Conservation (phyloP, 768 basidiomycete species). For the Hygrophoropsis aurantiaca region DNA sequence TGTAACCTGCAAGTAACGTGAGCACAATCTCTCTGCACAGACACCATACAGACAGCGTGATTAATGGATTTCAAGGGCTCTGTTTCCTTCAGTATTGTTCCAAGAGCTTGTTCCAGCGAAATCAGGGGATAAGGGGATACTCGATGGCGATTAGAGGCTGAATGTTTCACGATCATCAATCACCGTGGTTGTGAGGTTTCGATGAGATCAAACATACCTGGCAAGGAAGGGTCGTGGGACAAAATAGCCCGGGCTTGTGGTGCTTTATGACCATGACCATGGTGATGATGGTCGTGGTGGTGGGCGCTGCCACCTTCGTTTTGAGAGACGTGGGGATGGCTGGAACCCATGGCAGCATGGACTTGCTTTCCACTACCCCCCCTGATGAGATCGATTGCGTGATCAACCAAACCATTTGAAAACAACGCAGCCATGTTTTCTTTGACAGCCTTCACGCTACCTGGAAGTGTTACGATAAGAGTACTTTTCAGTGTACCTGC, state of each 20-base stretch:
- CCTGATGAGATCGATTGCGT: slow-evolving; percentile 70
- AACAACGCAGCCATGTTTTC: slow-evolving; percentile 73
- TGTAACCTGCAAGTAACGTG: slow-evolving; percentile 49
- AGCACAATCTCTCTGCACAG: background rate
- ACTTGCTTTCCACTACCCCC: slow-evolving; percentile 65
- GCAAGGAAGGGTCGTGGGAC: slow-evolving; percentile 68
- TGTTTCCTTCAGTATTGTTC: slow-evolving; percentile 50
- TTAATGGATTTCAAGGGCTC: slow-evolving; percentile 38
- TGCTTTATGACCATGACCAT: slow-evolving; percentile 40
- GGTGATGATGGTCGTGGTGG: slow-evolving; percentile 36
- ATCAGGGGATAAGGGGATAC: slow-evolving; percentile 77
- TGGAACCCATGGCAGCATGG: slow-evolving; percentile 49
- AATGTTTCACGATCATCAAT: background rate
- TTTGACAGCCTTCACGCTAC: slow-evolving; percentile 81
- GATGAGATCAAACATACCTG: slow-evolving; percentile 45
- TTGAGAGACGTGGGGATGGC: slow-evolving; percentile 17
- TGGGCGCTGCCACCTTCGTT: slow-evolving; percentile 25
- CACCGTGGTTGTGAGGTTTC: background rate
- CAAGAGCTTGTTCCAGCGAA: slow-evolving; percentile 63
- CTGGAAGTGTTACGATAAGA: slow-evolving; percentile 79
- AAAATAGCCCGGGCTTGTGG: slow-evolving; percentile 59
- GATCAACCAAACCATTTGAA: slow-evolving; percentile 53
- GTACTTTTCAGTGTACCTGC: slow-evolving; percentile 70
- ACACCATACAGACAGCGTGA: slow-evolving; percentile 40
- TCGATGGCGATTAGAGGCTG: slow-evolving; percentile 72